Base-by-base conservation (phyloP, 2,329 filamentous ascomycete species). In the Botryotinia globosa region DNA sequence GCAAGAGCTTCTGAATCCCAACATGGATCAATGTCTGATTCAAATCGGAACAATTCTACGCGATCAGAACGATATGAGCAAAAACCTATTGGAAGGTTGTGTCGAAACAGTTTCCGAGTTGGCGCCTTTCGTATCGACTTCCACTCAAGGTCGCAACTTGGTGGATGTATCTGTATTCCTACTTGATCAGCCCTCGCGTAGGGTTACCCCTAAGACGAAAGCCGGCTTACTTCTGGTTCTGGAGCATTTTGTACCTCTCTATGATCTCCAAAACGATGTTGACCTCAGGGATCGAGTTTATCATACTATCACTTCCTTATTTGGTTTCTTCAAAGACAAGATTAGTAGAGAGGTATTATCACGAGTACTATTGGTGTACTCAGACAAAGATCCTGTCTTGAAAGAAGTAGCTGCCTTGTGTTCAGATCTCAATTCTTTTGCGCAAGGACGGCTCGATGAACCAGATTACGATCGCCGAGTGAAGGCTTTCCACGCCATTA, bases 291-390 rank as follows among this genome's bases (percentile, higher is more conserved):
- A 86, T 62, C 86, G 87, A 51, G 88, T 97, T 0, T 97, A 92
- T 80, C 85, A 89, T 63, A 93, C 93, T 0, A 83, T 96, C 16
- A 91, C 92, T 6, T 90, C 92, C 0, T 87, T 98, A 48, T 98
- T 97, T 80, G 92, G 93, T 71, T 97, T 94, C 80, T 95, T 98
- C 84, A 93, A 90, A 77, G 94, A 98, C 81, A 87, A 90, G 61
- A 84, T 88, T 61, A 97, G 94, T 79, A 88, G 96, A 71, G 86
- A 90, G 74, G 86, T 93, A 0, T 83, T 98, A 42, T 92, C 92
- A 25, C 86, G 90, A 62, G 91, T 97, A 5, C 83, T 98, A 12
- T 82, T 86, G 22, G 90, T 91, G 29, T 90, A 97, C 74, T 89
- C 93, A 1, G 83, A 86, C 12, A 88, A 88, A 63, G 89, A 93